These are phyloP conservation scores for Hypoxylon sp. DNA, from an alignment of 2,329 filamentous ascomycete genomes.

Conservation along the genomic window DNA sequence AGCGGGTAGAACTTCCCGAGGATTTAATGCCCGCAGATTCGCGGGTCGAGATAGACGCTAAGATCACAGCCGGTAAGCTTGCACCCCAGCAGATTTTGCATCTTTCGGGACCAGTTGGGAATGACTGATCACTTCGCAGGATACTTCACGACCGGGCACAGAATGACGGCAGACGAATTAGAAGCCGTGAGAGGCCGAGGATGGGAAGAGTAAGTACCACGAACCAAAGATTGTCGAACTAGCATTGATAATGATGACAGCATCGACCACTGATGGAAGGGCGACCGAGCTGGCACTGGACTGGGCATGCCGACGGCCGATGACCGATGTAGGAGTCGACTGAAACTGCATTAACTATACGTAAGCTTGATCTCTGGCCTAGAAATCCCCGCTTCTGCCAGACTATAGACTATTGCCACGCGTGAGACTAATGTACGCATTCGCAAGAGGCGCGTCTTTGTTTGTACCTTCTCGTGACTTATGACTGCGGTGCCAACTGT, in stretches of 20 bases:
- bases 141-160: slow-evolving; percentile 87
- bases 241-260: slow-evolving; percentile 50
- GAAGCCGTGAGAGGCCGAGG: slow-evolving; percentile 86
- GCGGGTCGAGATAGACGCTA: slow-evolving; percentile 97
- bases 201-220: slow-evolving; percentile 79
- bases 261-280: slow-evolving; percentile 55
- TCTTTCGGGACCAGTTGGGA: slow-evolving; percentile 9
- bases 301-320: slow-evolving; percentile 35
- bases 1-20: slow-evolving; percentile 91
- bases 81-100: slow-evolving; percentile 19
- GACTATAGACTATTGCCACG: slow-evolving; percentile 28
- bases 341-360: slow-evolving; percentile 31
- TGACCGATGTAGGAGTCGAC: slow-evolving; percentile 39
- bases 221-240: slow-evolving; percentile 32
- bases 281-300: slow-evolving; percentile 31
- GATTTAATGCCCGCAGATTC: slow-evolving; percentile 95
- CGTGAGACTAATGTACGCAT: slow-evolving; percentile 40
- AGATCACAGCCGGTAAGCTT: slow-evolving; percentile 88
- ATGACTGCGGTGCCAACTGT: slow-evolving; percentile 37
- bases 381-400: slow-evolving; percentile 40
- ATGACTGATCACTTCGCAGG: slow-evolving; percentile 57
- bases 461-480: slow-evolving; percentile 33
- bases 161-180: slow-evolving; percentile 88
- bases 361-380: slow-evolving; percentile 38
- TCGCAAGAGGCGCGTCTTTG: slow-evolving; percentile 30